Base-by-base conservation (phyloP, 1,139 yeast species). In the Taphrina pruni region DNA sequence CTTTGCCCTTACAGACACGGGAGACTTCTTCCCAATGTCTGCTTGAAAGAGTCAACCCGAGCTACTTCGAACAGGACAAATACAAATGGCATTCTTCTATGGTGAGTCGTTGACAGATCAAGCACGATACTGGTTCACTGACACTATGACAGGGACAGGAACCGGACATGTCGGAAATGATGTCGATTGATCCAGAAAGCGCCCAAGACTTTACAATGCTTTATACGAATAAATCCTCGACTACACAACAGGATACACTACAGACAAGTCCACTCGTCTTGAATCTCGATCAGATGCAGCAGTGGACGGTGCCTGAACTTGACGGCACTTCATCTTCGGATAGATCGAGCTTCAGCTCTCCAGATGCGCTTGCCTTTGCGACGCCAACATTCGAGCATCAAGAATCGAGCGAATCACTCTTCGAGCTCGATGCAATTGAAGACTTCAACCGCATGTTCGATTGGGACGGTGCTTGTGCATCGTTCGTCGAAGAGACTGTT, bases 121-220 rank as follows among this genome's bases (percentile, higher is more conserved):
- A 20, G 12, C 6, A 9, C n/a, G 14, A 11, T 50, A n/a, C 36
- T 32, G 32, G 35, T 17, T 7, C 4, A 21, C 54, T 50, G n/a
- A 50, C 9, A 36, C 36, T 17, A 50, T 50, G 12, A 45, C 21
- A 60, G 56, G 56, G 50, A 60, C 65, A 48, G 56, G 65, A 26
- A 60, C 56, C 46, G 56, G 56, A 48, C 65, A 64, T 45, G 55
- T 55, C 61, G 67, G 67, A 38, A 43, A 64, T 64, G 67, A 64
- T 64, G 67, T 64, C 52, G 67, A 64, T 64, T 55, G 67, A 64
- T 64, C 67, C 67, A 55, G 67, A 64, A 64, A 64, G 61, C 61
- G 67, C 67, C 46, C 52, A 54, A 56, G 67, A 64, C 61, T 64
- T 54, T 45, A 64, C 67, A 21, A 20, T 35, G 17, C 62, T 43